Evolutionary conservation across 306 rosid species (phyloP).

Genomic region (Gillenia trifoliata): DNA sequence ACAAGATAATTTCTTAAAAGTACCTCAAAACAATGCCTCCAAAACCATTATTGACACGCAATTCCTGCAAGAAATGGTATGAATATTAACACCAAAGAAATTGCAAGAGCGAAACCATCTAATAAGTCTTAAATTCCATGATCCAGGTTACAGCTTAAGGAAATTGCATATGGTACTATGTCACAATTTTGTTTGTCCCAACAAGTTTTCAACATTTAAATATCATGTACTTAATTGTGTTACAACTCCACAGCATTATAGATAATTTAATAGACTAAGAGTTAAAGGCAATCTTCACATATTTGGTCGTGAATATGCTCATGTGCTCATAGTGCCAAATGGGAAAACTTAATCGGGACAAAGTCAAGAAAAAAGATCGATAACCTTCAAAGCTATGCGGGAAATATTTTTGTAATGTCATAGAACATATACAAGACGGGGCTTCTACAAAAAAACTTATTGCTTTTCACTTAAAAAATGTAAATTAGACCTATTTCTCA

Average conservation of each 20-base stretch:
- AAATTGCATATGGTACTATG: background rate
- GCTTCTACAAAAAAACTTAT: background rate
- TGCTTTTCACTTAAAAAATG: background rate
- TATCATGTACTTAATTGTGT: background rate
- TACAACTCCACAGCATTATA: background rate
- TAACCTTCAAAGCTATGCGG: background rate
- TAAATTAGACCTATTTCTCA: background rate
- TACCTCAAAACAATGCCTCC: constrained; percentile 93
- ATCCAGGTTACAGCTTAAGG: background rate
- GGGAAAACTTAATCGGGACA: background rate
- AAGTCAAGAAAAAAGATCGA: background rate
- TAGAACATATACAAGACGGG: background rate
- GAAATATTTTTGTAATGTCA: background rate
- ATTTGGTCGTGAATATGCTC: background rate
- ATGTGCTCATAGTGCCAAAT: background rate
- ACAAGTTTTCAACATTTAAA: background rate
- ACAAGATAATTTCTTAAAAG: constrained; percentile 2
- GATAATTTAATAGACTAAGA: background rate
- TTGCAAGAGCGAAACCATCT: background rate
- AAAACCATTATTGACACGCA: constrained; percentile 87
- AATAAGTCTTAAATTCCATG: background rate
- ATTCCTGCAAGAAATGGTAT: constrained; percentile 60
- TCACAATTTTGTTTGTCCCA: background rate
- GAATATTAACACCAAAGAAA: constrained; percentile 19
- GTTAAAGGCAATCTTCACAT: background rate